Evolutionary conservation across 1,139 yeast species (phyloP).

Genomic region (Scheffersomyces titani): DNA sequence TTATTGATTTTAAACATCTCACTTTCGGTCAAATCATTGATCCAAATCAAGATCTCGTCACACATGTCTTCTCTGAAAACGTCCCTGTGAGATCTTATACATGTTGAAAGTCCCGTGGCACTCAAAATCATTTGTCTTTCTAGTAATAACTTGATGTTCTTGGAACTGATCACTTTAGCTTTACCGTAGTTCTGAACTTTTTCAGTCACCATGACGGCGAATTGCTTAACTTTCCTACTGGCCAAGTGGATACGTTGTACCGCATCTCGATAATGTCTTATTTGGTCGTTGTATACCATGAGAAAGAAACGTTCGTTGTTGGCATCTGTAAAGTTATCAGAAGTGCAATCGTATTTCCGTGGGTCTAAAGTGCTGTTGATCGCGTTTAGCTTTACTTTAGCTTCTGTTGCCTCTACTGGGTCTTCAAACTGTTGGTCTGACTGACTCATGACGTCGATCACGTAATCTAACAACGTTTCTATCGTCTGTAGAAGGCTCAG

Average conservation of each 20-base stretch:
- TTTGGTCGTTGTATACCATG: conserved; percentile 75
- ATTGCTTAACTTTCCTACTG: conserved; percentile 64
- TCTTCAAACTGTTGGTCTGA: conserved; percentile 40
- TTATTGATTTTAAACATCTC: conserved; percentile 54
- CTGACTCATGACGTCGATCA: conserved; percentile 67
- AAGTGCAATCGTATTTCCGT: conserved; percentile 27
- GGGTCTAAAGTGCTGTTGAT: conserved; percentile 34
- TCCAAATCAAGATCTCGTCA: conserved; percentile 67
- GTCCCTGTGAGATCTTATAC: conserved; percentile 70
- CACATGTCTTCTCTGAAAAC: conserved; percentile 81
- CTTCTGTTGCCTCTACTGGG: conserved; percentile 21
- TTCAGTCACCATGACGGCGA: conserved; percentile 73
- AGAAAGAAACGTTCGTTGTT: conserved; percentile 56
- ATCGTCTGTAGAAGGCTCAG: conserved; percentile 45
- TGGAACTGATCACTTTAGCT: conserved; percentile 64
- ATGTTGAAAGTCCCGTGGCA: conserved; percentile 64
- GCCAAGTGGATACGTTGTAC: conserved; percentile 64
- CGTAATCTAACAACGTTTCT: conserved; percentile 64
- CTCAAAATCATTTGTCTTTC: conserved; percentile 55
- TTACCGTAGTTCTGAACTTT: conserved; percentile 66
- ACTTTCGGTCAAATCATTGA: conserved; percentile 58
- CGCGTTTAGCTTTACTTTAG: conserved; percentile 26
- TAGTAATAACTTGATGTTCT: conserved; percentile 49
- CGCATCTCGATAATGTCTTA: conserved; percentile 74
- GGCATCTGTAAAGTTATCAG: conserved; percentile 31